Base-by-base conservation (phyloP, 1,284 basidiomycete species). In the Moesziomyces sp. region DNA sequence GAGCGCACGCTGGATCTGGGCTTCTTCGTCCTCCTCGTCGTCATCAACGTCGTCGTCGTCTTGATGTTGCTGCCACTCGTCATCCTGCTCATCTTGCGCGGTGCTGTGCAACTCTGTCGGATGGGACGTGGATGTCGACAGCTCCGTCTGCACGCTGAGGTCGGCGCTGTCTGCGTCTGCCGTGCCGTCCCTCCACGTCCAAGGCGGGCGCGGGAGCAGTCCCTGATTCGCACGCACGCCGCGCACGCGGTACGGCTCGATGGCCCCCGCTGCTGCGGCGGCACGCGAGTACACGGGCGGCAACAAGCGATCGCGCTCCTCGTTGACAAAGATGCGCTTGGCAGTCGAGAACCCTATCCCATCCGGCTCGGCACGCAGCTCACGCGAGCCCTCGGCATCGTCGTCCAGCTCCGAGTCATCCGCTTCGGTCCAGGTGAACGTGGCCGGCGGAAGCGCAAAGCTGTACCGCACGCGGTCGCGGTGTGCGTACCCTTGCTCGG, bases 261-360 rank as follows among this genome's bases (percentile, higher is more conserved):
- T 47, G 5, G 23, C 53, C 5, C 57, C 54, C 9, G 34, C 38
- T 8, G 57, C 52, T 26, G 43, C 46, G 0, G 34, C 46, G 2
- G 30, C 51, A 8, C 63, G 38, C 14, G 63, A 61, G 1, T 64
- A 60, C 3, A 68, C 48, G n/a, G 58, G 44, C 1, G 71, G 61
- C 28, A 69, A 19, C 28, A 69, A 3, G 11, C 65, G 19, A 52
- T 69, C 65, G 11, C 66, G 40, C 35, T 74, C 61, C 26, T 74
- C 65, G 23, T 49, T 45, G 1, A 74, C 34, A 34, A 55, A 74
- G 10, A 74, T 59, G 5, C 56, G 35, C 42, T 62, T 65, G 2
- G 71, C 71, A 0, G 71, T 74, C 16, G 58, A 62, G 58, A 61
- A 74, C 10, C 61, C 71, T 6, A 74, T 66, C 0, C 58, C 66